Evolutionary conservation across 345 rosid genomes (phyloP).

Genomic region (Cardamine chenopodiifolia): DNA sequence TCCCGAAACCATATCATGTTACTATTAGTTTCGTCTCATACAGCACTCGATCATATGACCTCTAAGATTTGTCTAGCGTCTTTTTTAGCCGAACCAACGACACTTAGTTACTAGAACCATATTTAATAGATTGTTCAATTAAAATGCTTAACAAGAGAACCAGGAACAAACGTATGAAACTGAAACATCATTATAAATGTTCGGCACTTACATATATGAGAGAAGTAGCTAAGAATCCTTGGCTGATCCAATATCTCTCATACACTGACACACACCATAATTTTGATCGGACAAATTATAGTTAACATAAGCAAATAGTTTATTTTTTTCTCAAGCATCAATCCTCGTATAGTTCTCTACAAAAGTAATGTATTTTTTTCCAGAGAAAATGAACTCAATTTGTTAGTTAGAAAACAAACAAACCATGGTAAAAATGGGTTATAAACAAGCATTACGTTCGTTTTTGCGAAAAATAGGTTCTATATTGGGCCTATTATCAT

Average conservation of each 20-base stretch:
- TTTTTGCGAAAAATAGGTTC: neutral
- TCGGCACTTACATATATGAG: neutral
- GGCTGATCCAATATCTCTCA: neutral
- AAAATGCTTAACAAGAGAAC: neutral
- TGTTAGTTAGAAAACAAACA: neutral
- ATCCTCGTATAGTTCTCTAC: neutral
- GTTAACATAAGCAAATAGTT: neutral
- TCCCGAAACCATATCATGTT: no score
- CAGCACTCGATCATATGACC: no score
- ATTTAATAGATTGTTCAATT: neutral
- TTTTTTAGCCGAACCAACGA: no score
- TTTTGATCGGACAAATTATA: neutral
- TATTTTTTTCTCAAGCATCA: neutral
- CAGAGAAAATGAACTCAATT: neutral
- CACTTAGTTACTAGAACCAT: no score
- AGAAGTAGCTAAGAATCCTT: neutral
- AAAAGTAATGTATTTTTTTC: neutral
- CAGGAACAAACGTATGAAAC: slow-evolving; percentile 8
- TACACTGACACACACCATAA: neutral
- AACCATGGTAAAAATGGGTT: no score
- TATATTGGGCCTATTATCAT: neutral
- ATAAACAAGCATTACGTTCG: no score
- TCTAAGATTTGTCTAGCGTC: no score
- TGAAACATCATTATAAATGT: neutral
- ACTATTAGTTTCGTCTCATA: no score